Evolutionary conservation across 1,139 yeast genomes (phyloP), one percentile per base, ranked within the genome.

Genomic region (Diutina neorugosa): DNA sequence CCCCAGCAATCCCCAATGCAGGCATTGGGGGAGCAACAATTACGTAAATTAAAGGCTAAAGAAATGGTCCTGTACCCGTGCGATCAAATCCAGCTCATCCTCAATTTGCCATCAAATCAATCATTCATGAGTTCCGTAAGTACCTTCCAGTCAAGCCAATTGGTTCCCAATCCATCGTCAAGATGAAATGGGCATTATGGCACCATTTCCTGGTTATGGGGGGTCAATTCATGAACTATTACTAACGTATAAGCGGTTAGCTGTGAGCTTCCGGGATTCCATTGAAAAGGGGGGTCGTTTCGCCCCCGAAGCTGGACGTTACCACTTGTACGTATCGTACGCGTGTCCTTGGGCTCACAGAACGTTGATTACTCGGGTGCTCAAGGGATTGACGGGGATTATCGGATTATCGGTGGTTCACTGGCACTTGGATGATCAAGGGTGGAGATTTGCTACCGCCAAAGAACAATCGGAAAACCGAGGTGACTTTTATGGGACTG

Each of bases 311-410:
- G 76, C 78, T 52, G 81, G 80, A 57, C 77, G 98, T 61, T 91
- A 91, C 66, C 96, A 91, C 69, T 77, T 91, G 56, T 91, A 88
- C 62, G 95, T 90, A 20, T 84, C 94, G 0, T 71, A 74, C 53
- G 96, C 96, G 1, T 91, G 98, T 69, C 98, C 98, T 3, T 91
- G 96, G 89, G 98, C 98, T 1, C 96, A 89, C 64, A 78, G 98
- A 57, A 81, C 94, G 0, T 72, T 91, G 59, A 84, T 90, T 55
- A 76, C 85, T 7, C 72, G 97, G 53, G 69, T 76, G n/a, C 74
- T 91, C 59, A 90, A 90, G 70, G 96, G 96, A 2, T 74, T 93
- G 58, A 69, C 78, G 8, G 75, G 77, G 20, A 63, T 78, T 42
- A 80, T 84, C 56, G 79, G 82, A 2, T 78, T 86, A 34, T 81